Base-by-base conservation (phyloP, 1,139 yeast genomes). In the Wickerhamomyces sp. region DNA sequence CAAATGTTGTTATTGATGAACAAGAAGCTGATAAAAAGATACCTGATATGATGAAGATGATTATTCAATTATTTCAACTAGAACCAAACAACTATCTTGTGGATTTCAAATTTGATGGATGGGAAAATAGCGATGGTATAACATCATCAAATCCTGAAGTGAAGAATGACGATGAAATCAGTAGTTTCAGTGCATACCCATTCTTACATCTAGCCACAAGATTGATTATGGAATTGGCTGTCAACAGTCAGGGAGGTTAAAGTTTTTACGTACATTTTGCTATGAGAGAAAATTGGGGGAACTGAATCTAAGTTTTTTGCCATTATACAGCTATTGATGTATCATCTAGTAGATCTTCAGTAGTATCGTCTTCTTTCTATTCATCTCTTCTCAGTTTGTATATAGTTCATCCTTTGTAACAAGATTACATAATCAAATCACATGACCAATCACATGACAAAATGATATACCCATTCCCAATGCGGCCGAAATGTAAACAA, bases 51-150 rank as follows among this genome's bases (percentile, higher is more conserved):
- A 88, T 94, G 94, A 91, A 88, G 69, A 91, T 93, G 97, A 94
- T 91, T 59, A 93, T 93, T 51, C 99, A 94, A 65, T 75, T 93
- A 50, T 93, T 91, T 68, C 98, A 93, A 64, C 76, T 93, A 53
- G 99, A 94, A 62, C 96, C 96, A 41, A 91, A 93, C 64, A 93
- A 93, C 63, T 93, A 93, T 62, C 73, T 93, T 50, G 99, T 94
- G 30, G 99, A 94, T 64, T 94, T 94, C 71, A 93, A 93, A 67
- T 93, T 93, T 64, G 98, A 93, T 61, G 99, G 99, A 6, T 93
- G 97, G 96, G 96, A 90, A 59, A 68, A 60, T 37, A 64, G 65
- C 41, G 58, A 62, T 34, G 67, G 67, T 6, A 39, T 53, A 2
- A 47, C 47, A 4, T 50, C 47, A 18, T 36, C 55, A 7, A 52